These are phyloP conservation scores for Colletotrichum melonis DNA, from an alignment of 2,329 filamentous ascomycete species.

Conservation along the genomic window DNA sequence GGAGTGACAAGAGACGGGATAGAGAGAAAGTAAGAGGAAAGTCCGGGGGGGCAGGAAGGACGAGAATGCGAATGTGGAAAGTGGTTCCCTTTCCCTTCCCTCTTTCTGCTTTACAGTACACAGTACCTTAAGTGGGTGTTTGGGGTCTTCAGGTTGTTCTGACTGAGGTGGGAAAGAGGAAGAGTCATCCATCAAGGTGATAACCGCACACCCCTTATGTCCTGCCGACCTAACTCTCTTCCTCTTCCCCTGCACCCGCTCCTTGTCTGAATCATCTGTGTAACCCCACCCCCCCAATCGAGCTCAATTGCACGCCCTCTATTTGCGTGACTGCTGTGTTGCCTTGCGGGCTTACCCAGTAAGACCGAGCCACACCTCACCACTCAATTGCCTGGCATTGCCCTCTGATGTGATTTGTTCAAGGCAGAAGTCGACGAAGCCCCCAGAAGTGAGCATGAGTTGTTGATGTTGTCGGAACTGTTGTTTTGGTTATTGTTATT, in stretches of 20 bases:
- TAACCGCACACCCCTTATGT: background rate
- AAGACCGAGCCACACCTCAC: conserved; percentile 30
- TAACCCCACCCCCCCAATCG: background rate
- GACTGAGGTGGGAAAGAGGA: conserved; percentile 9
- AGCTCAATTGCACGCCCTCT: background rate
- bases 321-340: background rate
- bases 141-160: conserved; percentile 10
- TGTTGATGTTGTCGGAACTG: background rate
- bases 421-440: background rate
- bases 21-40: background rate
- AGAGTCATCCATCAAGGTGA: conserved; percentile 29
- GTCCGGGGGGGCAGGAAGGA: conserved; percentile 11
- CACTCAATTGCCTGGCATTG: background rate
- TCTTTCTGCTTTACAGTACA: background rate
- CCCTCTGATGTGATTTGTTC: conserved; percentile 11
- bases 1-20: background rate
- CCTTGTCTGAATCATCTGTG: background rate
- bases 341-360: conserved; percentile 21
- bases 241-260: conserved; percentile 12
- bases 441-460: background rate
- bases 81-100: conserved; percentile 11
- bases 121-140: background rate
- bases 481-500: background rate
- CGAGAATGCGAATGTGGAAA: conserved; percentile 23
- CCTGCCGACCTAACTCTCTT: conserved; percentile 1